Evolutionary conservation across 116 monocot species (phyloP).

Genomic region (Iris pallida): DNA sequence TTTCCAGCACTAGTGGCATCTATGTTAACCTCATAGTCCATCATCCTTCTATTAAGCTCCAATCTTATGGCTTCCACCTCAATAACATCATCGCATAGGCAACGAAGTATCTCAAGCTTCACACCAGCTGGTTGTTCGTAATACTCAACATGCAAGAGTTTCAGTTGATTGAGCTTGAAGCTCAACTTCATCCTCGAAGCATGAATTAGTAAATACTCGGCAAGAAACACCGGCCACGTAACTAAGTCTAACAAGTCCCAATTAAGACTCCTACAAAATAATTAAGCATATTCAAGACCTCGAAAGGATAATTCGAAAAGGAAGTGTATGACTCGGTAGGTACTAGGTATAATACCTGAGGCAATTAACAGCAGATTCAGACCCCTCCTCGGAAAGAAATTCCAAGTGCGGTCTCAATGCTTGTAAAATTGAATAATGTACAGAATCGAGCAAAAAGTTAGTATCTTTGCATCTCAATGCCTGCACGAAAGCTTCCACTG

Average conservation of each 20-base stretch:
- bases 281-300: background rate
- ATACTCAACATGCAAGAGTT: conserved; percentile 60
- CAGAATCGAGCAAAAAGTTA: conserved; percentile 73
- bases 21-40: conserved; percentile 24
- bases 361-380: conserved; percentile 61
- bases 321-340: background rate
- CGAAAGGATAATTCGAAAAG: background rate
- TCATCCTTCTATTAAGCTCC: conserved; percentile 54
- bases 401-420: conserved; percentile 71
- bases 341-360: conserved; percentile 56
- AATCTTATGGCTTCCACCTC: conserved; percentile 62
- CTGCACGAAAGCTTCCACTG: conserved; percentile 60
- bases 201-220: conserved; percentile 57
- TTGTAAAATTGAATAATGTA: conserved; percentile 81
- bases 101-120: conserved; percentile 83
- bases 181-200: conserved; percentile 35
- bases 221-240: conserved; percentile 90
- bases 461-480: conserved; percentile 49
- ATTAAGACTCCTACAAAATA: conserved; percentile 67
- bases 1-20: conserved; percentile 24
- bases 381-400: conserved; percentile 56
- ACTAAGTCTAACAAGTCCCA: conserved; percentile 78
- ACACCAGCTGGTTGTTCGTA: conserved; percentile 62
- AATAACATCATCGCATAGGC: conserved; percentile 84
- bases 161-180: conserved; percentile 48